Percentiles rank a stretch among this genome's conserved stretches.
phyloP scores from a whole-genome alignment of 345 rosid genomes.

The Citrus australasica region DNA sequence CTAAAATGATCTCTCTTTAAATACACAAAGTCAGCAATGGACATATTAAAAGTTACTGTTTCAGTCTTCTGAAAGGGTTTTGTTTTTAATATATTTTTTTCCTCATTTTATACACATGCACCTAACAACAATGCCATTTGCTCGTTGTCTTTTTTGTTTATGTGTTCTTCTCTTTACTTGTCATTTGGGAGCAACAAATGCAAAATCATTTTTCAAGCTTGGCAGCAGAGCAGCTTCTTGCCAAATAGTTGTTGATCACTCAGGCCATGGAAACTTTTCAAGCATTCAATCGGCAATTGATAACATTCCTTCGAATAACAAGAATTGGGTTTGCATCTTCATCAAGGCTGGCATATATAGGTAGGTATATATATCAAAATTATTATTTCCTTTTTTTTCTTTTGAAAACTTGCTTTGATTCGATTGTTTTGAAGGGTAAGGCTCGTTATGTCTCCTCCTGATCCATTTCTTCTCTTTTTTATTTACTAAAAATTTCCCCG shows the following conservation, averaged over 20 bases:
- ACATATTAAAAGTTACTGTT: neutral
- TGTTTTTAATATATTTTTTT: neutral
- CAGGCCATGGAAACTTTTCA: conserved; percentile 49
- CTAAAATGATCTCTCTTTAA: neutral
- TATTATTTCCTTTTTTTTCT: too few species aligned
- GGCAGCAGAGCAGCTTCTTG: neutral
- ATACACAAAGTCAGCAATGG: neutral
- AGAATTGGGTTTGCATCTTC: conserved; percentile 48
- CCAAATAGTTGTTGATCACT: conserved; percentile 34
- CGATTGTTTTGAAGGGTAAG: neutral
- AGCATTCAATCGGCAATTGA: conserved; percentile 61
- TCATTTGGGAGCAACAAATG: neutral
- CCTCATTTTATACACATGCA: too few species aligned
- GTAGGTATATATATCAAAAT: conserved; percentile 13
- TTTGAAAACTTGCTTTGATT: too few species aligned
- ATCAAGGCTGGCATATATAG: conserved; percentile 49
- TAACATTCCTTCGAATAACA: conserved; percentile 44
- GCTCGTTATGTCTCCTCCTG: neutral
- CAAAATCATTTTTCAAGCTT: neutral
- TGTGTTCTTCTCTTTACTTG: neutral
- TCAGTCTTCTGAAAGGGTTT: neutral
- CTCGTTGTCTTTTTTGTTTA: neutral
- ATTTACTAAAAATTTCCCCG: too few species aligned
- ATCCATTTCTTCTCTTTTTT: too few species aligned
- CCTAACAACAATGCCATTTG: neutral